phyloP scores from a whole-genome alignment of 768 basidiomycete species.

The Suillus decipiens region DNA sequence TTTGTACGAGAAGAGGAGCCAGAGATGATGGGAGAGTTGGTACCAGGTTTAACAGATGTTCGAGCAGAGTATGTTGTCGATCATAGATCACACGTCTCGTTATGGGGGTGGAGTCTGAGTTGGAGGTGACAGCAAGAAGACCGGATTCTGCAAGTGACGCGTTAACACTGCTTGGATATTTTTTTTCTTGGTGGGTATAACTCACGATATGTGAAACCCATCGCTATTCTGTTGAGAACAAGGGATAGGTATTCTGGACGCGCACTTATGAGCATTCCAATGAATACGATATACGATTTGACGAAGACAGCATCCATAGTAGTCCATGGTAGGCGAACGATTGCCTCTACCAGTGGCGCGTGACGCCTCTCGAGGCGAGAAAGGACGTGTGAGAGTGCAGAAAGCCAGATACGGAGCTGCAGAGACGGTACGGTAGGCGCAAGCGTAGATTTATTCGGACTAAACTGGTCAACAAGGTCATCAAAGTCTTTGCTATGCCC shows the following conservation, averaged over 20 bases:
- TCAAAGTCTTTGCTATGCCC: slow-evolving; percentile 78
- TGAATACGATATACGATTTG: slow-evolving; percentile 84
- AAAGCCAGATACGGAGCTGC: slow-evolving; percentile 78
- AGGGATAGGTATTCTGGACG: slow-evolving; percentile 88
- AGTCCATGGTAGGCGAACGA: slow-evolving; percentile 89
- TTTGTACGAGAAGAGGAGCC: slow-evolving; percentile 76
- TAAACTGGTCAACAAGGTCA: slow-evolving; percentile 88
- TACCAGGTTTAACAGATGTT: slow-evolving; percentile 83
- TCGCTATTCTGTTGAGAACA: slow-evolving; percentile 78
- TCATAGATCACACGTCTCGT: slow-evolving; percentile 85
- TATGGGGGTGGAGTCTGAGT: slow-evolving; percentile 66
- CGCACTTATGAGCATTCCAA: slow-evolving; percentile 90
- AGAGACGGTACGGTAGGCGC: slow-evolving; percentile 38
- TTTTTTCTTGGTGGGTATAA: slow-evolving; percentile 20
- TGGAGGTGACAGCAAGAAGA: slow-evolving; percentile 57
- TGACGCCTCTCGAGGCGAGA: slow-evolving; percentile 86
- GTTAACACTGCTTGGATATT: slow-evolving; percentile 10
- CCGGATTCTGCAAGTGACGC: slow-evolving; percentile 61
- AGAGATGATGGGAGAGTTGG: slow-evolving; percentile 90
- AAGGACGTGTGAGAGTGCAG: slow-evolving; percentile 88
- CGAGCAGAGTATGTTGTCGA: slow-evolving; percentile 83
- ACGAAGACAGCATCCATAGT: slow-evolving; percentile 86
- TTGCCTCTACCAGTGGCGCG: slow-evolving; percentile 77
- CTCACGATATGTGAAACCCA: slow-evolving; percentile 89
- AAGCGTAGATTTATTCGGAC: slow-evolving; percentile 42